These are phyloP conservation scores for Alternaria sp. DNA, from an alignment of 2,329 filamentous ascomycete species.

Conservation along the genomic window DNA sequence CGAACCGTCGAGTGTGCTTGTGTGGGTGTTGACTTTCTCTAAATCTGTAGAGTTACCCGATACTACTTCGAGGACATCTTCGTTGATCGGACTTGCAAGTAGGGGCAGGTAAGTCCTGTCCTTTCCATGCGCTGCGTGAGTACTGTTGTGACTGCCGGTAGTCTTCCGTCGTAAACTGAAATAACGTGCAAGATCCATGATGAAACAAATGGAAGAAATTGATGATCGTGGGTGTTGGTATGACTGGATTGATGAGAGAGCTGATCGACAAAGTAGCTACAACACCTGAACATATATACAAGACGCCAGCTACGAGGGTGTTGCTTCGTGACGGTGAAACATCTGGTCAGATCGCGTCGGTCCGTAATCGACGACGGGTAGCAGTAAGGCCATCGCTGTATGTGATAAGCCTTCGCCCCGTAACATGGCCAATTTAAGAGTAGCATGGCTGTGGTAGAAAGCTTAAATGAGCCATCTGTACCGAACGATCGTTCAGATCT, in stretches of 20 bases:
- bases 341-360: slow-evolving; percentile 2
- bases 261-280: background rate
- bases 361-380: background rate
- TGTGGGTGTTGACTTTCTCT: slow-evolving; percentile 16
- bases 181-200: slow-evolving; percentile 28
- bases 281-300: background rate
- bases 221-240: background rate
- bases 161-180: slow-evolving; percentile 22
- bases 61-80: slow-evolving; percentile 23
- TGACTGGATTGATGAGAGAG: background rate
- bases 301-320: background rate
- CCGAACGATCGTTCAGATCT: background rate
- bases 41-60: slow-evolving; percentile 13
- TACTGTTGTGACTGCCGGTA: background rate
- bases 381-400: background rate
- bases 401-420: slow-evolving; percentile 2
- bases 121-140: background rate
- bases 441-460: background rate
- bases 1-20: slow-evolving; percentile 9
- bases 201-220: background rate
- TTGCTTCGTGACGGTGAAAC: background rate
- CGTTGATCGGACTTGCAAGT: slow-evolving; percentile 27
- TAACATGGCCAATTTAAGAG: background rate
- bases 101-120: slow-evolving; percentile 19
- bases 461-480: background rate